These are phyloP conservation scores for Pilaira anomala DNA, from an alignment of 192 early-diverging fungal genomes.

Conservation along the genomic window DNA sequence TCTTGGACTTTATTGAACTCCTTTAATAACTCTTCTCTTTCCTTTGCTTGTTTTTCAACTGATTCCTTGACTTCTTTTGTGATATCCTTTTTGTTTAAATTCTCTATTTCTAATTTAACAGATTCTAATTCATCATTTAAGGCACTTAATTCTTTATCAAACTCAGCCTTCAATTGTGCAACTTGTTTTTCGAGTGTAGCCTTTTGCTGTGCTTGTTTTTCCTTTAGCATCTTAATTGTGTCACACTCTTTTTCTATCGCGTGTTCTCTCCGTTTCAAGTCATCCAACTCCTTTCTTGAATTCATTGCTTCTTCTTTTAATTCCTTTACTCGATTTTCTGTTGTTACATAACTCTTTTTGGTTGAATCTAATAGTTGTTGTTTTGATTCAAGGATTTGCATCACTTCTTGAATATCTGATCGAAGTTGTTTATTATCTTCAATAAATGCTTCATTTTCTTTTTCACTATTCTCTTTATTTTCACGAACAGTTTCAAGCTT, in stretches of 20 bases:
- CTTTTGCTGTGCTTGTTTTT: neutral
- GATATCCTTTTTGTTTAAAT: neutral
- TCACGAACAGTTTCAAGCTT: neutral
- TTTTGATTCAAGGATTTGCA: constrained; percentile 33
- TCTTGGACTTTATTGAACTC: neutral
- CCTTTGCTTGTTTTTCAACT: constrained; percentile 1
- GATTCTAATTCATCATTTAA: neutral
- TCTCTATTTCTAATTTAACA: neutral
- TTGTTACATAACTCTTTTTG: constrained; percentile 11
- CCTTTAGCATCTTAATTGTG: constrained; percentile 10
- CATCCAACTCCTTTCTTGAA: constrained; percentile 30
- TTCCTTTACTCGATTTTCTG: constrained; percentile 26
- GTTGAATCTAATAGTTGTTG: constrained; percentile 28
- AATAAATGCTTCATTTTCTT: constrained; percentile 12
- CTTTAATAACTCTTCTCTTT: neutral
- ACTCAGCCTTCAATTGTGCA: neutral
- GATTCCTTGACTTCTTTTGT: neutral
- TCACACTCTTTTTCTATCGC: constrained; percentile 20
- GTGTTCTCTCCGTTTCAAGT: constrained; percentile 20
- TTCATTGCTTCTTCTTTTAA: constrained; percentile 28
- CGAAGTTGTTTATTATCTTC: constrained; percentile 25
- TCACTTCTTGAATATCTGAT: constrained; percentile 29
- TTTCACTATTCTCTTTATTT: constrained; percentile 17
- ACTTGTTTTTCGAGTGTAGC: constrained; percentile 1
- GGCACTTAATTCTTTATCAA: neutral